Evolutionary conservation across 768 basidiomycete genomes (phyloP), one percentile per base, ranked within the genome.

Genomic region (Kwoniella newhampshirensis): DNA sequence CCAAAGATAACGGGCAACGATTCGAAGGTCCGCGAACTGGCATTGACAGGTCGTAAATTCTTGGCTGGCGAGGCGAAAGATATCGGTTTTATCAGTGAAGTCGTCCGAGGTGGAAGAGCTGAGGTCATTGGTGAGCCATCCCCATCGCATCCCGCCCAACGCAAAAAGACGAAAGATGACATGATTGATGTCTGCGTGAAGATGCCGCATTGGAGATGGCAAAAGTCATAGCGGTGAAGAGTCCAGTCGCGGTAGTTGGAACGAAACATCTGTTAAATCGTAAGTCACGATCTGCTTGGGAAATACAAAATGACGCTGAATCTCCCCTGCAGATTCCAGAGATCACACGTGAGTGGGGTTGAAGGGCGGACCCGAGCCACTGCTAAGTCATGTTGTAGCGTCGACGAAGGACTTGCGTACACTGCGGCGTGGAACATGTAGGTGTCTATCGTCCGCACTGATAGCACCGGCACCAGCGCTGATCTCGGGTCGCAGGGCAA

Each of bases 1-100:
- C 89, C 88, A 0, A 88, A 89, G 66, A 80, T 88, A 43, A 82
- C 82, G 0, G 88, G 85, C 0, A 91, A 90, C 75, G 81, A 83
- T 26, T 88, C 86, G 1, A 79, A 87, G 12, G 77, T 84, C 2
- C 81, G 83, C 44, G 91, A 94, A 71, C 80, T 92, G 12, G 85
- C 88, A 0, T 84, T 88, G 65, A 88, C 88, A 0, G 85, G 83
- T 1, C 80, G 87, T 2, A 74, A 76, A n/a, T 94, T 96, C 75
- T 79, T 80, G 2, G 83, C 87, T 0, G 64, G 70, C 0, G 88
- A 89, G 62, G 91, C 91, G 0, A 74, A 79, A 54, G 78, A 78
- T 35, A 71, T 92, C 1, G 92, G 91, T 0, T 79, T 94, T 28
- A 79, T 93, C 1, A 91, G 88, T 13, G 80, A 81, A 27, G 81